Percentiles rank a stretch among this genome's conserved stretches.
Evolutionary conservation across 768 basidiomycete species (phyloP).

Genomic region (Lentinula detonsa): DNA sequence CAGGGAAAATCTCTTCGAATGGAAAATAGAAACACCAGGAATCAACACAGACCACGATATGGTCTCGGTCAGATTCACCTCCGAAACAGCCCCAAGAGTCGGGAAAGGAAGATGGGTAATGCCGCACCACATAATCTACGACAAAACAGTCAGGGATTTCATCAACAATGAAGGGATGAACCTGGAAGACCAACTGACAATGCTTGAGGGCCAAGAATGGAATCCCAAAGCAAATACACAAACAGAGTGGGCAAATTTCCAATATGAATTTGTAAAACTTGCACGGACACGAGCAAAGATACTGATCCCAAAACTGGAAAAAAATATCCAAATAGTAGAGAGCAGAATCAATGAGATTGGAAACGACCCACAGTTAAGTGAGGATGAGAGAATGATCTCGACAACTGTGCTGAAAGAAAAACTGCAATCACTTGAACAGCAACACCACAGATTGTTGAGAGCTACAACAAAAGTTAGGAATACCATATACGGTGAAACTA

Average conservation of each 20-base stretch:
- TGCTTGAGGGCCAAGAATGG: not conserved
- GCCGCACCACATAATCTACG: not conserved
- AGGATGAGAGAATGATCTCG: not conserved
- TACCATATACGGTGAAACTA: constrained; percentile 5
- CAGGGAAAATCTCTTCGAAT: no score
- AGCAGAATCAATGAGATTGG: not conserved
- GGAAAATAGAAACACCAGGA: not conserved
- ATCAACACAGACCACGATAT: constrained; percentile 10
- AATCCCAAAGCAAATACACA: not conserved
- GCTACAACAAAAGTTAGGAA: no score
- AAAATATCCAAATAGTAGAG: not conserved
- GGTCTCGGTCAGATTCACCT: not conserved
- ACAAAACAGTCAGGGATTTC: not conserved
- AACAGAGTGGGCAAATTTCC: not conserved
- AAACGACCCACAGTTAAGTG: not conserved
- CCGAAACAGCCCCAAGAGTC: not conserved
- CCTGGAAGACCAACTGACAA: not conserved
- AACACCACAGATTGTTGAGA: no score
- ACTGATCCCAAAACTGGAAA: not conserved
- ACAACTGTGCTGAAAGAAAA: not conserved
- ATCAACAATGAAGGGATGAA: not conserved
- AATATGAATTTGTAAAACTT: not conserved
- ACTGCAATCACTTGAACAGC: no score
- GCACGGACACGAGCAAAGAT: not conserved
- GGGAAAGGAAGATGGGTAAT: not conserved